These are phyloP conservation scores for Cyberlindnera misumaiensis DNA, from an alignment of 805 yeast genomes.

Conservation along the genomic window DNA sequence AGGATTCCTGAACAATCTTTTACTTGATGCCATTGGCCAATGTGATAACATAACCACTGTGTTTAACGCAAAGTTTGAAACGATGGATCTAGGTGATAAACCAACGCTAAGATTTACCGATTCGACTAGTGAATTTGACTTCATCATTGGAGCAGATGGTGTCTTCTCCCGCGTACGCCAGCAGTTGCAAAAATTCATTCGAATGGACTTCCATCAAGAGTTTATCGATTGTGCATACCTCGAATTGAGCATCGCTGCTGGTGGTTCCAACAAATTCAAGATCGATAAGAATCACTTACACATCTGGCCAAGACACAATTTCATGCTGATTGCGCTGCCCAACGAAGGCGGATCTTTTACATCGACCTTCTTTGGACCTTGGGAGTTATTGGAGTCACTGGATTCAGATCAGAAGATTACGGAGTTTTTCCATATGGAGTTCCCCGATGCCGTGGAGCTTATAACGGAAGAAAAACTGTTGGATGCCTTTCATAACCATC, in stretches of 20 bases:
- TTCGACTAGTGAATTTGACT: constrained; percentile 35
- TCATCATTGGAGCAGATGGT: constrained; percentile 82
- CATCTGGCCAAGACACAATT: constrained; percentile 86
- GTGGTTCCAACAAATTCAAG: constrained; percentile 31
- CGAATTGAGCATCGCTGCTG: constrained; percentile 65
- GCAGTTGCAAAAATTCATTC: constrained; percentile 55
- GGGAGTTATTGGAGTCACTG: constrained; percentile 53
- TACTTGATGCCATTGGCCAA: constrained; percentile 58
- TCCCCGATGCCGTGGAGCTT: constrained; percentile 66
- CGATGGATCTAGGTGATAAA: constrained; percentile 28
- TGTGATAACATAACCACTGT: constrained; percentile 36
- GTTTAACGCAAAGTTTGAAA: constrained; percentile 53
- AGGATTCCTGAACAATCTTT: constrained; percentile 52
- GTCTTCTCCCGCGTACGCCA: constrained; percentile 67
- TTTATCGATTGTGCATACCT: constrained; percentile 80
- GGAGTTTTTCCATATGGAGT: constrained; percentile 50
- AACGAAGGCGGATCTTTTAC: constrained; percentile 84
- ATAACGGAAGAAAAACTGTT: constrained; percentile 54
- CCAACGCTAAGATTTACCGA: constrained; percentile 21
- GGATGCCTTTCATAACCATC: constrained; percentile 48
- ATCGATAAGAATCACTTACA: constrained; percentile 67
- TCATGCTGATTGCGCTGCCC: constrained; percentile 86
- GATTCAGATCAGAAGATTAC: constrained; percentile 37
- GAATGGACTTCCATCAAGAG: constrained; percentile 69
- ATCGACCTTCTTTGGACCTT: constrained; percentile 81